These are phyloP conservation scores for Lyophyllum semitale DNA, from an alignment of 768 basidiomycete species.

Conservation along the genomic window DNA sequence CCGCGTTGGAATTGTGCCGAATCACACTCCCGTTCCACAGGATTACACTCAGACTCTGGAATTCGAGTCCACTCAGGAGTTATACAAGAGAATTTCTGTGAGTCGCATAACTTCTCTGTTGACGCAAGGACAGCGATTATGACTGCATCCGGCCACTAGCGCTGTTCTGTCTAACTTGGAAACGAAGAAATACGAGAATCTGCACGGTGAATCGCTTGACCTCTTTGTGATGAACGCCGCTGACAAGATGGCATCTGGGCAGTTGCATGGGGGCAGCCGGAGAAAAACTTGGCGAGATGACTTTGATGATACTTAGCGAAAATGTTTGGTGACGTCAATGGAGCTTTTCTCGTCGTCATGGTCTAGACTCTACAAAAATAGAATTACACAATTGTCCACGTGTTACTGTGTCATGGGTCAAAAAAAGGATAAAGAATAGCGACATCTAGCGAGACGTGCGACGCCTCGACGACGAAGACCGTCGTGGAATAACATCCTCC, in stretches of 20 bases:
- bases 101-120: too few relatives aligned
- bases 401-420: too few relatives aligned
- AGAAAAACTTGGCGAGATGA: not conserved
- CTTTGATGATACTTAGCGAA: too few relatives aligned
- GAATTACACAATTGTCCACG: slow-evolving; percentile 5
- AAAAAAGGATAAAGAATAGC: slow-evolving; percentile 11
- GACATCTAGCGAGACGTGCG: slow-evolving; percentile 24
- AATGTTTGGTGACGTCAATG: slow-evolving; percentile 10
- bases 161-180: too few relatives aligned
- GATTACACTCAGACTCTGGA: not conserved
- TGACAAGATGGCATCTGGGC: not conserved
- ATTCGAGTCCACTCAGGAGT: too few relatives aligned
- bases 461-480: slow-evolving; percentile 34
- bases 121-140: too few relatives aligned
- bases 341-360: slow-evolving; percentile 3
- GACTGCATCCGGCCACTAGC: too few relatives aligned
- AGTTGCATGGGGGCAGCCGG: not conserved
- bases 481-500: slow-evolving; percentile 45
- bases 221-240: not conserved
- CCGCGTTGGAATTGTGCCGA: slow-evolving; percentile 17
- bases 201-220: not conserved
- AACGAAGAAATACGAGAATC: not conserved
- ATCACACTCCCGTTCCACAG: slow-evolving; percentile 21
- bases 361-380: slow-evolving; percentile 4
- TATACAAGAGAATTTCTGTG: too few relatives aligned